phyloP scores from a whole-genome alignment of 75 land plant genomes.

The Selaginella tamariscina region DNA sequence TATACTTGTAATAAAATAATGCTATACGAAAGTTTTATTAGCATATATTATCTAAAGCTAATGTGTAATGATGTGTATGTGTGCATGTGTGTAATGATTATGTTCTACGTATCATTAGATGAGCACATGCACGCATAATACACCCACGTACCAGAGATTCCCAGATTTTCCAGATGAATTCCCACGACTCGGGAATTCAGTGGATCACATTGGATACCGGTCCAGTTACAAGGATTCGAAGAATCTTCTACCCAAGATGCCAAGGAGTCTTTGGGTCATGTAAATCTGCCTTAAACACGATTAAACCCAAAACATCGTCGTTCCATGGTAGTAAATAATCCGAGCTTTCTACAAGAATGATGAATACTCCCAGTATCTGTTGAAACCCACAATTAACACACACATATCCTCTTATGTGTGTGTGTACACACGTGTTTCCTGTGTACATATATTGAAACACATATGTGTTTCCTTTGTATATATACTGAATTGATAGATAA shows the following conservation, averaged over 20 bases:
- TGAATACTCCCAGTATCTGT: too few species aligned
- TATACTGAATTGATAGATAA: too few species aligned
- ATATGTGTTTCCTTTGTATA: too few species aligned
- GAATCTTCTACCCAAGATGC: conserved; percentile 74
- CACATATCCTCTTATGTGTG: too few species aligned
- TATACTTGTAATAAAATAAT: neutral
- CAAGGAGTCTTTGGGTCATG: conserved; percentile 45
- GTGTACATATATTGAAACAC: too few species aligned
- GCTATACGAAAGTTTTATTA: neutral
- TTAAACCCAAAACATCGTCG: conserved; percentile 76
- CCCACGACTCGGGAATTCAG: conserved; percentile 15
- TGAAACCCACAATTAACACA: too few species aligned
- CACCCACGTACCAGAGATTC: neutral
- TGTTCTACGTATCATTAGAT: conserved; percentile 35
- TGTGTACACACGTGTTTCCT: too few species aligned
- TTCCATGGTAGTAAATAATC: conserved; percentile 17
- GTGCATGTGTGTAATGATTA: too few species aligned
- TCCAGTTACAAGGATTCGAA: conserved; percentile 63
- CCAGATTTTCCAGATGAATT: neutral
- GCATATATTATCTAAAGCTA: too few species aligned
- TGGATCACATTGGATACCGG: conserved; percentile 45
- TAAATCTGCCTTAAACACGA: conserved; percentile 73
- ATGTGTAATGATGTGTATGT: too few species aligned
- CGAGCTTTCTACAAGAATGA: neutral
- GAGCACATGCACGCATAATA: conserved; percentile 34